A percentile compares a stretch with the other conserved stretches of the same genome.
phyloP scores from a whole-genome alignment of 2,329 filamentous ascomycete genomes.

The Lasiodiplodia gonubiensis region DNA sequence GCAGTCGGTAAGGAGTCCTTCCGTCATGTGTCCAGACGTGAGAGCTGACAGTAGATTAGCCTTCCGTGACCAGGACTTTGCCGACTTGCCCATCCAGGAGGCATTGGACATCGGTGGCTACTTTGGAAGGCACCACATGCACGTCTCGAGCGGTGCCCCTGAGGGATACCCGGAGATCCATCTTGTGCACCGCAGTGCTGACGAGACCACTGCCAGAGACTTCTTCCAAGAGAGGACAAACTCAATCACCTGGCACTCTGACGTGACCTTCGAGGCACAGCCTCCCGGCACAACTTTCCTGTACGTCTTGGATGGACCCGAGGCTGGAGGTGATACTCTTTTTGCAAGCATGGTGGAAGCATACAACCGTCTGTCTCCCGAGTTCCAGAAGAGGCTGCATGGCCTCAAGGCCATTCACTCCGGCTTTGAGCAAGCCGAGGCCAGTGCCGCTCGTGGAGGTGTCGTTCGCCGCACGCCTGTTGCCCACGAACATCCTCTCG shows the following conservation, averaged over 20 bases:
- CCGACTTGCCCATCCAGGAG: slow-evolving; percentile 69
- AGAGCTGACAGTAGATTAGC: slow-evolving; percentile 45
- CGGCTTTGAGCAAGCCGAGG: slow-evolving; percentile 77
- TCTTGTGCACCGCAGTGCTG: slow-evolving; percentile 74
- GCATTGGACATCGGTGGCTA: slow-evolving; percentile 74
- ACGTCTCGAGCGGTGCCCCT: slow-evolving; percentile 77
- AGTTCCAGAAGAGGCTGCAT: slow-evolving; percentile 79
- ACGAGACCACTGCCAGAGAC: slow-evolving; percentile 64
- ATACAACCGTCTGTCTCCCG: slow-evolving; percentile 78
- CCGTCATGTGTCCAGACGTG: background rate
- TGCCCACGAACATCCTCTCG: slow-evolving; percentile 74
- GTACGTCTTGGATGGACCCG: slow-evolving; percentile 82
- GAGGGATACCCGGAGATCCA: slow-evolving; percentile 76
- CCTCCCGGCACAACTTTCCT: slow-evolving; percentile 90
- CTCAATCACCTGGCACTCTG: slow-evolving; percentile 86
- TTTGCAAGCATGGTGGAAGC: slow-evolving; percentile 82
- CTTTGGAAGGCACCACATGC: slow-evolving; percentile 82
- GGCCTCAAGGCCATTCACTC: slow-evolving; percentile 83
- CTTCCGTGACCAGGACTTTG: slow-evolving; percentile 74
- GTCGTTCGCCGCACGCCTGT: slow-evolving; percentile 79
- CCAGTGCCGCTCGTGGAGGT: slow-evolving; percentile 68
- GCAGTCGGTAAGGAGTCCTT: slow-evolving; percentile 62
- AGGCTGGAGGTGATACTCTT: slow-evolving; percentile 81
- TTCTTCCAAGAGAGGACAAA: slow-evolving; percentile 75
- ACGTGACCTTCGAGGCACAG: slow-evolving; percentile 86